Evolutionary conservation across 768 basidiomycete genomes (phyloP).

Genomic region (Boletus rubescentipes): DNA sequence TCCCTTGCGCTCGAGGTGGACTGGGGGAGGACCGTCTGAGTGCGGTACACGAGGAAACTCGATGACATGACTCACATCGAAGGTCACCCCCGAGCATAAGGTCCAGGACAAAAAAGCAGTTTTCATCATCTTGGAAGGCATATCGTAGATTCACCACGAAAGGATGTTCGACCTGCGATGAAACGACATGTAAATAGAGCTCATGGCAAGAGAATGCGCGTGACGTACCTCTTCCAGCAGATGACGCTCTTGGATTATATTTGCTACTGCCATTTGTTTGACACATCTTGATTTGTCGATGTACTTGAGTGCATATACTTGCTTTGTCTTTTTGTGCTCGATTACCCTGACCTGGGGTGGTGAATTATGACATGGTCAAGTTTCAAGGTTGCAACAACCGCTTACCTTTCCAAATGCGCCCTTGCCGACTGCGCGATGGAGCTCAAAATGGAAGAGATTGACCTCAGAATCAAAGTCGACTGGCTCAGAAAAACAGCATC

Average conservation of each 20-base stretch:
- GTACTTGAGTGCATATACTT: slow-evolving; percentile 95
- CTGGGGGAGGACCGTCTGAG: slow-evolving; percentile 38
- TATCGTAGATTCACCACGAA: slow-evolving; percentile 90
- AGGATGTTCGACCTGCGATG: slow-evolving; percentile 74
- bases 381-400: slow-evolving; percentile 5
- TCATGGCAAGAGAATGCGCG: background rate
- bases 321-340: slow-evolving; percentile 91
- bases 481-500: slow-evolving; percentile 63
- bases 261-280: slow-evolving; percentile 86
- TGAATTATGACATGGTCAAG: background rate
- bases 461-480: slow-evolving; percentile 83
- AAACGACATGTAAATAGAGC: slow-evolving; percentile 8
- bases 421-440: slow-evolving; percentile 93
- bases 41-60: background rate
- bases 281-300: slow-evolving; percentile 95
- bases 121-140: slow-evolving; percentile 96
- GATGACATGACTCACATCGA: slow-evolving; percentile 59
- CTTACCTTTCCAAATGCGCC: slow-evolving; percentile 96
- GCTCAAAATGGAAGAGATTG: slow-evolving; percentile 94
- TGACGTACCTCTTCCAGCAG: slow-evolving; percentile 81
- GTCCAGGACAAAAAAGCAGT: slow-evolving; percentile 97
- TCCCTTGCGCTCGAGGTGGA: slow-evolving; percentile 77
- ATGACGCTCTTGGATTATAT: slow-evolving; percentile 91
- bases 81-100: slow-evolving; percentile 96
- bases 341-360: slow-evolving; percentile 83